Evolutionary conservation across 192 early-diverging fungal species (phyloP), one percentile per base, ranked within the genome.

Genomic region (Spinellus fusiger): DNA sequence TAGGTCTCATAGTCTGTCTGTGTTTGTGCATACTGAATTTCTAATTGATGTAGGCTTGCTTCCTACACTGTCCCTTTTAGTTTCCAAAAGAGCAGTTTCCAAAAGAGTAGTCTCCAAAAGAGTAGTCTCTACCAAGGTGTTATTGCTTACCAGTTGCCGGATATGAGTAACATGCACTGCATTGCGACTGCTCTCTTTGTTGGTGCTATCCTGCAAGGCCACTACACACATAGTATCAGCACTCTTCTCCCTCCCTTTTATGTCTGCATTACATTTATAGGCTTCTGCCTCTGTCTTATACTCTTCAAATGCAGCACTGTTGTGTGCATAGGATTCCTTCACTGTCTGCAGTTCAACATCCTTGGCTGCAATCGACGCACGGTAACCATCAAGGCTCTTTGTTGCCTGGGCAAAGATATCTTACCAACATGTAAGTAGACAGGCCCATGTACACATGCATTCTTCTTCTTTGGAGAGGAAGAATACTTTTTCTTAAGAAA

Each of bases 381-480:
- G 68, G 46, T 80, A 78, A 5, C 81, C 76, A 40, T 75, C 78
- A 29, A 85, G 56, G 37, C 71, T 85, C 31, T 78, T 78, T 33
- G 78, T 81, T 16, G 80, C 77, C 38, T 73, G 77, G 13, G 71
- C 77, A 59, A 84, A 84, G 8, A 84, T 81, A 0, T 74, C 82
- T 70, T 18, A 13, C 22, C 18, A 16, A 37, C 23, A 26, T 20
- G 59, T 22, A 37, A 52, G 53, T 53, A 38, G 13, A 44, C 2
- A 44, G 3, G 10, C 15, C 27, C 28, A 7, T 38, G 32, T 26
- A 34, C 6, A 29, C 34, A 33, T 34, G 31, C 5, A 13, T 28
- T 13, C 4, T 32, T 38, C 18, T 12, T 13, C 15, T 23, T 26
- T 27, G 3, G 23, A 53, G 8, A 28, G 22, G 20, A 22, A 12